Base-by-base conservation (phyloP, 371 early-diverging fungal genomes). In the Saksenaea vasiformis region DNA sequence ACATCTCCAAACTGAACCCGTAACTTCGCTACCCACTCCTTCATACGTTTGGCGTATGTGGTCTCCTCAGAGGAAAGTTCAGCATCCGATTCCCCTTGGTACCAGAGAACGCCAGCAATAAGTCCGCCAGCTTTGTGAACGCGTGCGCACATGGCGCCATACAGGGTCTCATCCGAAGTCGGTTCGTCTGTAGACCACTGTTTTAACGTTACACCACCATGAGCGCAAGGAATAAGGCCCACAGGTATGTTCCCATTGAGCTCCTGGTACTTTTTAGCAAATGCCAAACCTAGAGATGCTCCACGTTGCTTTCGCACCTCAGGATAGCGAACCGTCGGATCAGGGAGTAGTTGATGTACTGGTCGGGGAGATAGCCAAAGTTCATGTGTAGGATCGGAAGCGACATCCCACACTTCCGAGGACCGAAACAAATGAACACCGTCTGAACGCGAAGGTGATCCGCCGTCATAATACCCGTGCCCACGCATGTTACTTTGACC, bases 401-500 rank as follows among this genome's bases (percentile, higher is more conserved):
- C 70, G 5, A 35, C 13, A 0, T 44, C 55, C 81, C 81, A 80
- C 2, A 51, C 31, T 47, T 80, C 81, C 4, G 56, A 57, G 8
- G 81, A 80, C 38, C 68, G 63, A 56, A 71, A 80, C 8, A 76
- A 26, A 47, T 72, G 72, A 7, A 74, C 59, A 14, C 39, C 11
- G 41, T n/a, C 4, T 15, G 47, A 2, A 39, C 15, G 10, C 34
- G n/a, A 22, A 19, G 51, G 22, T 5, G 22, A 1, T 19, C 22
- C 7, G 22, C 68, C 58, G 9, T 57, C 11, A 3, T 66, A 60
- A 28, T 61, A 76, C 0, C 77, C 81, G 64, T 74, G 68, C 2
- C 81, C 81, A 26, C 81, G 69, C 81, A 80, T 80, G 58, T 80
- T 80, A 37, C 81, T 80, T 41, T 80, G 81, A 0, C 81, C 81